phyloP scores from a whole-genome alignment of 176 grass and related monocot genomes.

The Bonia amplexicaulis region DNA sequence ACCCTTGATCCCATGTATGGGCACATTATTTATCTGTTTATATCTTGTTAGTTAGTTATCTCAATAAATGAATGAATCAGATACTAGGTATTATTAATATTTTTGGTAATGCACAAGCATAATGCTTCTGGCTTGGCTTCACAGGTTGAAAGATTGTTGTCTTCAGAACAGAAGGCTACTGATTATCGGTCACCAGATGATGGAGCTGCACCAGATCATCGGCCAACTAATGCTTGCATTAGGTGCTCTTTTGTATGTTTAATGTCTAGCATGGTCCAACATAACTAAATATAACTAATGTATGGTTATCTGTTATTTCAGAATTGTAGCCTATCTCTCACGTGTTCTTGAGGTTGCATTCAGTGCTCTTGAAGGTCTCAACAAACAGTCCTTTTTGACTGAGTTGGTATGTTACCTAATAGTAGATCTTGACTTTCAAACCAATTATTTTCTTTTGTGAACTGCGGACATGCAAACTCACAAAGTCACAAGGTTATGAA shows the following conservation, averaged over 20 bases:
- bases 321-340: slow-evolving; percentile 97
- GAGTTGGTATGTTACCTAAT: slow-evolving; percentile 67
- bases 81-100: not conserved
- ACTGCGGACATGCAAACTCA: not conserved
- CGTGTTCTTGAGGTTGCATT: slow-evolving; percentile 98
- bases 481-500: slow-evolving; percentile 12
- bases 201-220: slow-evolving; percentile 90
- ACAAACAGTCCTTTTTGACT: slow-evolving; percentile 99
- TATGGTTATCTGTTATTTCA: slow-evolving; percentile 44
- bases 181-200: slow-evolving; percentile 96
- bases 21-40: not conserved
- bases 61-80: not conserved
- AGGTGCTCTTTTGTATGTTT: slow-evolving; percentile 54
- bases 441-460: slow-evolving; percentile 2
- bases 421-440: slow-evolving; percentile 1
- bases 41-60: not conserved
- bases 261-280: slow-evolving; percentile 17
- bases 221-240: slow-evolving; percentile 90
- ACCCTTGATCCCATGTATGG: not conserved
- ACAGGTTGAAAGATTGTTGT: slow-evolving; percentile 93
- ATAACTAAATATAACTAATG: slow-evolving; percentile 41
- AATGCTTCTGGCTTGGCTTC: slow-evolving; percentile 14
- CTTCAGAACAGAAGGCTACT: slow-evolving; percentile 87
- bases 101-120: slow-evolving; percentile 11
- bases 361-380: slow-evolving; percentile 90